Evolutionary conservation across 2,329 filamentous ascomycete species (phyloP).

Genomic region (Cercospora nicotianae): DNA sequence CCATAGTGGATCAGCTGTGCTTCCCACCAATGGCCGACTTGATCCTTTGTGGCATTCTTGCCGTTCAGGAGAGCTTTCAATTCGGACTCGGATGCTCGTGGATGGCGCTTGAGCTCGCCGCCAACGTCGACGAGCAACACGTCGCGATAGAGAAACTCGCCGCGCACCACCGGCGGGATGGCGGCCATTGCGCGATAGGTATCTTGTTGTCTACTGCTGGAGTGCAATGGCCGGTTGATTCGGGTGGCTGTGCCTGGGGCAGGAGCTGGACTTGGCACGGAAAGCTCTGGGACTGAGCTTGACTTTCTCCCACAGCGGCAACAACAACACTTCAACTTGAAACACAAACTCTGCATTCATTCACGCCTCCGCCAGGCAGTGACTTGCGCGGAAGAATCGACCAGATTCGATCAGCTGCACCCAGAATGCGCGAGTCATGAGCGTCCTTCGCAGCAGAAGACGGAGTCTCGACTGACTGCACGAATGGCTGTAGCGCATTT

Average conservation of each 20-base stretch:
- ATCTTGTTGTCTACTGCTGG: neutral
- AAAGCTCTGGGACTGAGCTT: neutral
- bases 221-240: neutral
- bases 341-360: neutral
- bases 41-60: constrained; percentile 44
- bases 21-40: constrained; percentile 61
- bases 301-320: neutral
- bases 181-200: neutral
- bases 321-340: neutral
- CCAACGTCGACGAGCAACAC: constrained; percentile 34
- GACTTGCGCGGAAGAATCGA: neutral
- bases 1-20: constrained; percentile 65
- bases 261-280: neutral
- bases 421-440: neutral
- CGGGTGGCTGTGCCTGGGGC: neutral
- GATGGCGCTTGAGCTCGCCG: constrained; percentile 34
- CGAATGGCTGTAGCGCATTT: neutral
- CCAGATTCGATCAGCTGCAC: neutral
- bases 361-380: neutral
- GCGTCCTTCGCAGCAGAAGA: too few relatives aligned
- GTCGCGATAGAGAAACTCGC: constrained; percentile 36
- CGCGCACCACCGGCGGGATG: constrained; percentile 27
- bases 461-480: neutral
- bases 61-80: constrained; percentile 30
- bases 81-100: constrained; percentile 32